Evolutionary conservation across 2,329 filamentous ascomycete genomes (phyloP), one percentile per base, ranked within the genome.

Genomic region (Lachnellula willkommii): DNA sequence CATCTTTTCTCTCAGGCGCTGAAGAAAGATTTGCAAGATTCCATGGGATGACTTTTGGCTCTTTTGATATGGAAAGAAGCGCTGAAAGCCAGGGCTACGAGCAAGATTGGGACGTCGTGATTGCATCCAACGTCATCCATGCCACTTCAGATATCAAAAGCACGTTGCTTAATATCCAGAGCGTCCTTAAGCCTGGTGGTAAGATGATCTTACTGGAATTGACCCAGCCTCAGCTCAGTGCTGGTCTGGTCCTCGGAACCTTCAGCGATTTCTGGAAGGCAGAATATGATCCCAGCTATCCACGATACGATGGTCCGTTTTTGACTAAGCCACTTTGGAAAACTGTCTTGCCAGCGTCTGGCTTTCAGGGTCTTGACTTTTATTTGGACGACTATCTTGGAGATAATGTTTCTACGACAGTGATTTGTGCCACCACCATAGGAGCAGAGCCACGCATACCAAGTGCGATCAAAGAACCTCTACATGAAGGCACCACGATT

Each of bases 1-100:
- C 69, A 1, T 67, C 64, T 2, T 74, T 73, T 63, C 72, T 74
- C 37, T 64, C 66, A 17, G 56, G 64, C 11, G 71, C 71, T 0
- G 55, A 60, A 28, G 47, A 55, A n/a, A 39, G 15, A 12, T 53
- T 60, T 14, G 9, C 12, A 3, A 35, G 28, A 11, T 55, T 17
- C 8, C 17, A 4, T 15, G 32, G 17, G 3, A 66, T 74, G 50
- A 61, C 51, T 6, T 74, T 68, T 57, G 64, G 64, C 17, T 63
- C 60, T 1, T 65, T 73, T 7, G 67, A 74, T 55, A 68, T 73
- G 66, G 32, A 54, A 63, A 22, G 63, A 69, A 37, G 66, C 67
- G 51, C 39, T 1, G 52, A 55, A 4, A 6, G 4, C 5, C 72
- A 74, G 53, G 71, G 71, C 15, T 73, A 69, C 40, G 65, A 68